phyloP scores from a whole-genome alignment of 352 stramenopile genomes.

The Phytophthora vignae region DNA sequence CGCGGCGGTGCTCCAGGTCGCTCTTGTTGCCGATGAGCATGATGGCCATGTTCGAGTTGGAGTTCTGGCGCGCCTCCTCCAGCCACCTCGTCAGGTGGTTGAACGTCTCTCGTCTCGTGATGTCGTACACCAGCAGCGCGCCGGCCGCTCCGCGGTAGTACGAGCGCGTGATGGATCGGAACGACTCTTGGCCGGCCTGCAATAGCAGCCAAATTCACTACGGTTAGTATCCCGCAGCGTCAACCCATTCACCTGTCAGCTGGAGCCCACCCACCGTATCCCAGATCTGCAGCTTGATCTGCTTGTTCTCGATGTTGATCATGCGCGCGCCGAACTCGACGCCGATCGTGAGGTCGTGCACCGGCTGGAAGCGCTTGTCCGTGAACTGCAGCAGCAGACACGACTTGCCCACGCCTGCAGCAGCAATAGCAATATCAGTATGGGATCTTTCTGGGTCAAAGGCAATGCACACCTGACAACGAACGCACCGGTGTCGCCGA shows the following conservation, averaged over 20 bases:
- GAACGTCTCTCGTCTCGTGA: conserved; percentile 99
- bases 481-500: conserved; percentile 95
- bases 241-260: not conserved
- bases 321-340: conserved; percentile 99
- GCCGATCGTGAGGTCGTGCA: conserved; percentile 99
- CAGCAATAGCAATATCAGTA: not conserved
- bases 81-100: conserved; percentile 99
- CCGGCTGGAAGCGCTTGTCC: conserved; percentile 99
- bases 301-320: conserved; percentile 99
- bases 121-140: conserved; percentile 99
- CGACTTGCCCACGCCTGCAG: conserved; percentile 98
- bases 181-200: conserved; percentile 98
- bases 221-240: not conserved
- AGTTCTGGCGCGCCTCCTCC: conserved; percentile 98
- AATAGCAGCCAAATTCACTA: conserved; percentile 50
- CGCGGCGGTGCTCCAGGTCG: conserved; percentile 96
- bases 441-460: conserved; percentile 1
- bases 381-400: conserved; percentile 99
- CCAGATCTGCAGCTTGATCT: conserved; percentile 99
- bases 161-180: conserved; percentile 98
- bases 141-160: conserved; percentile 99
- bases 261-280: conserved; percentile 81
- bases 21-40: conserved; percentile 99
- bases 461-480: too few relatives aligned
- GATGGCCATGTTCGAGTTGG: conserved; percentile 99